phyloP scores from a whole-genome alignment of 805 yeast species.

The Komagataella pseudopastoris region DNA sequence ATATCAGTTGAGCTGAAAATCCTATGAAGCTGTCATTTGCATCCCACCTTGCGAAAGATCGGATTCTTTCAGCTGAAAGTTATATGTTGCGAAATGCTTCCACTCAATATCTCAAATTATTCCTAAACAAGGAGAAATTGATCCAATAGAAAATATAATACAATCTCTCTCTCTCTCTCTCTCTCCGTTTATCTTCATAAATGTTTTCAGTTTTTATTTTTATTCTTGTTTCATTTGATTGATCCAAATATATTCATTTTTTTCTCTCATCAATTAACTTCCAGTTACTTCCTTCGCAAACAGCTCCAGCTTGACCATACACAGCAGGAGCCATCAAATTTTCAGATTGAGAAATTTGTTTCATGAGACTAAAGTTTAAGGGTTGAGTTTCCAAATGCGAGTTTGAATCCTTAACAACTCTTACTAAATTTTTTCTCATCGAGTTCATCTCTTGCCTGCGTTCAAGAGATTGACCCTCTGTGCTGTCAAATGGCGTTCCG shows the following conservation, averaged over 20 bases:
- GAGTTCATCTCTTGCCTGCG: neutral
- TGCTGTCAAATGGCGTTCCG: neutral
- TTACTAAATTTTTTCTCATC: neutral
- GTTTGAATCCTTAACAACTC: neutral
- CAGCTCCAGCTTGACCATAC: neutral
- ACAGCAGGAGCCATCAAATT: neutral
- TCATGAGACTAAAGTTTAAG: neutral
- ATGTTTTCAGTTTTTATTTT: too few relatives aligned
- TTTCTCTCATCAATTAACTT: too few relatives aligned
- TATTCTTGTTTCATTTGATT: neutral
- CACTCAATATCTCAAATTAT: too few relatives aligned
- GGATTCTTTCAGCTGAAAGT: too few relatives aligned
- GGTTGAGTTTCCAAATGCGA: neutral
- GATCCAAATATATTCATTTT: neutral
- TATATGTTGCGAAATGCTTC: too few relatives aligned
- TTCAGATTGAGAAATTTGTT: neutral
- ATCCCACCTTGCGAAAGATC: too few relatives aligned
- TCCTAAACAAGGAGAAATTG: too few relatives aligned
- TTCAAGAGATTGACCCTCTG: neutral
- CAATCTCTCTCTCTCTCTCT: too few relatives aligned
- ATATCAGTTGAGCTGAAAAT: too few relatives aligned
- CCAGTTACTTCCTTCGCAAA: neutral
- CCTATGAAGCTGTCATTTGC: too few relatives aligned
- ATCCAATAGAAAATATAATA: too few relatives aligned
- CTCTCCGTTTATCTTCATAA: too few relatives aligned